phyloP scores from a whole-genome alignment of 345 rosid species.

The Corchorus olitorius region DNA sequence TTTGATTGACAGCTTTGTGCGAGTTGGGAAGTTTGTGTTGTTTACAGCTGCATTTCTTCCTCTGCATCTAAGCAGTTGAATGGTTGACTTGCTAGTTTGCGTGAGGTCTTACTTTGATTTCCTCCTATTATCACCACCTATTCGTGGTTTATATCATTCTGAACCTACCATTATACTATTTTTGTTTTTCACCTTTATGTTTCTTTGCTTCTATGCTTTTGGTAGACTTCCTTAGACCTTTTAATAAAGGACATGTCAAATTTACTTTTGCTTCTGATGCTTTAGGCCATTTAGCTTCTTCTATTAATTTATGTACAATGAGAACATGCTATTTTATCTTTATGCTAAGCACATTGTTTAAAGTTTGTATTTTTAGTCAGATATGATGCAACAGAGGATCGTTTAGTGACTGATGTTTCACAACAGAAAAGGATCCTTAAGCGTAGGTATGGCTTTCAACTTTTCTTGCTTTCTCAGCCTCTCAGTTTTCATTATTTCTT shows the following conservation, averaged over 20 bases:
- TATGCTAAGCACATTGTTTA: constrained; percentile 4
- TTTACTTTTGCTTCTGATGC: neutral
- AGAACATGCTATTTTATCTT: neutral
- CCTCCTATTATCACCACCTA: neutral
- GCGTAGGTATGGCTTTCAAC: constrained; percentile 59
- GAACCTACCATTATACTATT: neutral
- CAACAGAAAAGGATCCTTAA: constrained; percentile 77
- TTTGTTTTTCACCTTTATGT: neutral
- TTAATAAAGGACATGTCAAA: neutral
- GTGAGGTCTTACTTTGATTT: neutral
- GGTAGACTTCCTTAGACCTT: neutral
- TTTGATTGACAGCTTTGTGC: constrained; percentile 11
- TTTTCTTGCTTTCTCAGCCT: neutral
- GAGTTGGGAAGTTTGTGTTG: neutral
- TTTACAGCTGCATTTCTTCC: neutral
- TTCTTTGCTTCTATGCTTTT: neutral
- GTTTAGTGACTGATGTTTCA: constrained; percentile 69
- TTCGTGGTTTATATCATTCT: neutral
- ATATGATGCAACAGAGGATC: constrained; percentile 72
- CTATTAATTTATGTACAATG: neutral
- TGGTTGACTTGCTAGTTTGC: constrained; percentile 6
- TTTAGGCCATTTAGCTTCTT: neutral
- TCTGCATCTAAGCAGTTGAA: neutral
- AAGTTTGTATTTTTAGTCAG: constrained; percentile 64
- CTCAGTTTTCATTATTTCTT: neutral